phyloP scores from a whole-genome alignment of 1,284 basidiomycete genomes.

The Schizopora paradoxa region DNA sequence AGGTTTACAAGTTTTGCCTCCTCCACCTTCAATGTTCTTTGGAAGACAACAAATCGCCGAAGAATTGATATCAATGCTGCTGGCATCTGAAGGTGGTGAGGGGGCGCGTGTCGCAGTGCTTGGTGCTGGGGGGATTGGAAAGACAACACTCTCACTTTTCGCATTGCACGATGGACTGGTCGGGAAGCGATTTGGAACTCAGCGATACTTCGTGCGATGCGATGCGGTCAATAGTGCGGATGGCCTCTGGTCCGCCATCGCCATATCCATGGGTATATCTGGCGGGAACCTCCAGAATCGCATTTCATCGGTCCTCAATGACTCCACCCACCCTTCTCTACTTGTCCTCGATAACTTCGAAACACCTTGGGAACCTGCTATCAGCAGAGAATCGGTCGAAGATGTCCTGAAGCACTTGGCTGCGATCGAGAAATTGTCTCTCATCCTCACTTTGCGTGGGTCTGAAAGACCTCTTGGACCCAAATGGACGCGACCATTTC shows the following conservation, averaged over 20 bases:
- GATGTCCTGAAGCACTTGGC: background rate
- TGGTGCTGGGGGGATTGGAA: slow-evolving; percentile 19
- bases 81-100: too few relatives aligned
- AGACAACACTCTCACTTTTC: slow-evolving; percentile 15
- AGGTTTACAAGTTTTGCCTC: too few relatives aligned
- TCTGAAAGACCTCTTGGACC: background rate
- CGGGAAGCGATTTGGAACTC: background rate
- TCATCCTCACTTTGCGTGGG: background rate
- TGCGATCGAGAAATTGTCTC: background rate
- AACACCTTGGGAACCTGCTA: background rate
- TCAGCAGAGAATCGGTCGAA: background rate
- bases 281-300: background rate
- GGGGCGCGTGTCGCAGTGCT: slow-evolving; percentile 7
- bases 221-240: slow-evolving; percentile 4
- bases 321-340: background rate
- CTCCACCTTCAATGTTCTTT: background rate
- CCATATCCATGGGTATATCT: background rate
- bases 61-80: background rate
- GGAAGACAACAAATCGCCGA: background rate
- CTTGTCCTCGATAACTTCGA: slow-evolving; percentile 4
- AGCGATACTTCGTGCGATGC: slow-evolving; percentile 15
- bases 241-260: slow-evolving; percentile 3
- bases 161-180: slow-evolving; percentile 8
- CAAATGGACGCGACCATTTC: background rate
- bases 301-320: background rate